phyloP scores from a whole-genome alignment of 2,329 filamentous ascomycete genomes.

The Rutstroemia sydowiana region DNA sequence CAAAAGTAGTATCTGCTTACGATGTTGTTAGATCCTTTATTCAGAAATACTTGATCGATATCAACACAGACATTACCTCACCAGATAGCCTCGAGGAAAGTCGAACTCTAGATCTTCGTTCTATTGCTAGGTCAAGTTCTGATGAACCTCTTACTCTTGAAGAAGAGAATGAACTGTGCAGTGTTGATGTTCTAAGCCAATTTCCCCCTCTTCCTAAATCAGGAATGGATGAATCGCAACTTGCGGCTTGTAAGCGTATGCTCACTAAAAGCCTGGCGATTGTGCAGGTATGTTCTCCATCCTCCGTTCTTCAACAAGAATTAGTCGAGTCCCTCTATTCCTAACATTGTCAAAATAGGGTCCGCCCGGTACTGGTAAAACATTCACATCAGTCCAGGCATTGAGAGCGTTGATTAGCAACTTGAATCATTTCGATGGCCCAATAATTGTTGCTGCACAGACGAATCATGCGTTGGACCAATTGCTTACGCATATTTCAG shows the following conservation, averaged over 20 bases:
- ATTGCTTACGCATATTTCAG: conserved; percentile 43
- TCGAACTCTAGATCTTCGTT: conserved; percentile 10
- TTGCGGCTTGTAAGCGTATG: conserved; percentile 59
- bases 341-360: conserved; percentile 48
- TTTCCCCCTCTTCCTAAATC: conserved; percentile 44
- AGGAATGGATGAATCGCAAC: conserved; percentile 64
- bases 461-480: conserved; percentile 91
- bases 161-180: conserved; percentile 29
- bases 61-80: conserved; percentile 12
- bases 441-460: conserved; percentile 74
- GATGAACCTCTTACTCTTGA: conserved; percentile 6
- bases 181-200: conserved; percentile 44
- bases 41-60: conserved; percentile 4
- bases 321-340: background rate
- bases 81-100: background rate
- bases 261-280: conserved; percentile 66
- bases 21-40: conserved; percentile 1
- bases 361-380: conserved; percentile 72
- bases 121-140: background rate
- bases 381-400: conserved; percentile 68
- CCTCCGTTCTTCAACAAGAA: background rate
- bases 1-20: background rate
- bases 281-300: conserved; percentile 44
- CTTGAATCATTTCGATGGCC: conserved; percentile 46
- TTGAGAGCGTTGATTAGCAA: conserved; percentile 59